Percentiles rank a stretch among this genome's conserved stretches.
Evolutionary conservation across 139 green algal genomes (phyloP).

Genomic region (Trebouxia sp.): DNA sequence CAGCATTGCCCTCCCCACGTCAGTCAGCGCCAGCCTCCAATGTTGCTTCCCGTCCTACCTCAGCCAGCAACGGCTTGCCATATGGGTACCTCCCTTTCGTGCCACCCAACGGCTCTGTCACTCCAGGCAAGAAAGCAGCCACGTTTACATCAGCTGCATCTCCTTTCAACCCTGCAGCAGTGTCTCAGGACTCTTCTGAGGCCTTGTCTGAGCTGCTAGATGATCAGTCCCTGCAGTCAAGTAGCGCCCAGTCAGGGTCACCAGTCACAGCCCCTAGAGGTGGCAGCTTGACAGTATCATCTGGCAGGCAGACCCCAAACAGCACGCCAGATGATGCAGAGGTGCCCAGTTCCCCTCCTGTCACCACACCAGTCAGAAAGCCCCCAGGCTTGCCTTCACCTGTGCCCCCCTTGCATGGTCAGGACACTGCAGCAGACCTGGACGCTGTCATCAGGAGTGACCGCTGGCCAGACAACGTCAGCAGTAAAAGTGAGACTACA

Average conservation of each 20-base stretch:
- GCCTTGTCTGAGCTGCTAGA: not conserved
- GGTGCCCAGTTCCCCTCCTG: not conserved
- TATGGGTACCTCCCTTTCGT: not conserved
- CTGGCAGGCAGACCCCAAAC: not conserved
- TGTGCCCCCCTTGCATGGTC: not conserved
- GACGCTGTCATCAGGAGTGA: slow-evolving; percentile 18
- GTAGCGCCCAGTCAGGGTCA: not conserved
- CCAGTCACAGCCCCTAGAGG: not conserved
- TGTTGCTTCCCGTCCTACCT: not conserved
- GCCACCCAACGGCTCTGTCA: too few relatives aligned
- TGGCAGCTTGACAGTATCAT: not conserved
- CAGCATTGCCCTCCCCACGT: not conserved
- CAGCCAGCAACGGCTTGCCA: not conserved
- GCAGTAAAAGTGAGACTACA: slow-evolving; percentile 1
- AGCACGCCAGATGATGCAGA: not conserved
- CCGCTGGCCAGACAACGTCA: not conserved
- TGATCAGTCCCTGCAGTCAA: not conserved
- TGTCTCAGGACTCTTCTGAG: too few relatives aligned
- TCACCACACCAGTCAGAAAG: slow-evolving; percentile 14
- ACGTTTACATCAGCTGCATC: too few relatives aligned
- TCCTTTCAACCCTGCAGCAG: too few relatives aligned
- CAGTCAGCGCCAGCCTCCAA: not conserved
- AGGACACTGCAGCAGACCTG: not conserved
- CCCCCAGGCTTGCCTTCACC: not conserved
- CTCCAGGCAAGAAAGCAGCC: too few relatives aligned